Base-by-base conservation (phyloP, 2,329 filamentous ascomycete species). In the Colletotrichum australisinense region DNA sequence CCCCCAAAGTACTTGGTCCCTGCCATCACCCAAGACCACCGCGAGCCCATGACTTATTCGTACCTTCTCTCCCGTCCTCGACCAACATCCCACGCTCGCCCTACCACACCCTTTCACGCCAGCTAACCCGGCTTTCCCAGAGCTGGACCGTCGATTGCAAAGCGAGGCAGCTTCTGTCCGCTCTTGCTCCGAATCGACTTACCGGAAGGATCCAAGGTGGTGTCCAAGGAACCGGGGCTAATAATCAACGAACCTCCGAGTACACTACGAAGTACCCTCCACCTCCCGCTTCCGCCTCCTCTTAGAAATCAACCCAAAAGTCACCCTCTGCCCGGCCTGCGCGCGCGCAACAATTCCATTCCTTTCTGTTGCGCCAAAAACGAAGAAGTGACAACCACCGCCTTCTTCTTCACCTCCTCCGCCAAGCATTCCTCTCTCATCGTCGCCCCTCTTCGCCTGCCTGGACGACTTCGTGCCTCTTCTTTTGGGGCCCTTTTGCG, bases 271-370 rank as follows among this genome's bases (percentile, higher is more conserved):
- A 70, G 66, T 70, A 64, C 53, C 59, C 70, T 70, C 70, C 70
- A 65, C 70, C 70, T 70, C 55, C 70, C 67, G 70, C 56, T 30
- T n/a, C 52, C 52, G 22, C 56, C 26, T 32, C 70, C 30, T 67
- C 56, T 72, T 69, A 57, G 66, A 69, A 73, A 70, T 60, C 70
- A 64, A 73, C n/a, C 70, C 62, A 63, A 63, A 68, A 62, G 49
- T 30, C 69, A 52, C 64, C 64, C 63, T 35, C 59, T 46, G 52
- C 63, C 55, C 24, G 35, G 49, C 19, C 49, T 68, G 64, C 55
- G 42, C 57, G 42, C 57, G 32, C 38, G 68, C 58, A 16, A 14
- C 52, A n/a, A 9, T 57, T 59, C 55, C 59, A 56, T 64, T 56
- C 46, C 60, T 28, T 73, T 65, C 26, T 53, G 57, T 38, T 62